phyloP scores from a whole-genome alignment of 176 grass and related monocot genomes.

The Otatea glauca region DNA sequence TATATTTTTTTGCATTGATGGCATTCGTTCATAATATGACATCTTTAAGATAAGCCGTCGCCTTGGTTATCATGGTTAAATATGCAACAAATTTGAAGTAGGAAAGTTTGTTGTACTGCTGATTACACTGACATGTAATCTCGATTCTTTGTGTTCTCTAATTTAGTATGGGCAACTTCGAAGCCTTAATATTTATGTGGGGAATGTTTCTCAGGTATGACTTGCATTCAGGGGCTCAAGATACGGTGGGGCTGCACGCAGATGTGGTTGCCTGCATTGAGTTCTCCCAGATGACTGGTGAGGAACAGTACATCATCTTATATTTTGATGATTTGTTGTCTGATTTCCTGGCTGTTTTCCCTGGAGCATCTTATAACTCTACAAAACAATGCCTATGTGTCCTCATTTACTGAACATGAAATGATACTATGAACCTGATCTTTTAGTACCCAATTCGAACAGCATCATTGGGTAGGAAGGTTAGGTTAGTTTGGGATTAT shows the following conservation, averaged over 20 bases:
- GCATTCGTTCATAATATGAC: neutral
- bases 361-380: conserved; percentile 8
- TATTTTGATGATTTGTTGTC: neutral
- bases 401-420: conserved; percentile 9
- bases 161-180: conserved; percentile 4
- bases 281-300: conserved; percentile 59
- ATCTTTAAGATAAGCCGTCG: neutral
- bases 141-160: conserved; percentile 7
- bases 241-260: conserved; percentile 51
- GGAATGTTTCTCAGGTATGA: conserved; percentile 64
- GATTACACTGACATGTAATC: conserved; percentile 15
- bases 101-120: conserved; percentile 22
- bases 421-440: neutral
- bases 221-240: conserved; percentile 59
- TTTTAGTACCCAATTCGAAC: neutral
- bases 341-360: conserved; percentile 9
- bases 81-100: neutral
- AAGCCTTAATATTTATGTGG: conserved; percentile 10
- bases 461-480: neutral
- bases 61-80: neutral
- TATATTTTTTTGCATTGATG: neutral
- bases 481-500: conserved; percentile 8
- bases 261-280: conserved; percentile 57
- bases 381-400: conserved; percentile 24
- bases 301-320: neutral